These are phyloP conservation scores for Flaveria trinervia DNA, from an alignment of 129 eudicot species.

Conservation along the genomic window DNA sequence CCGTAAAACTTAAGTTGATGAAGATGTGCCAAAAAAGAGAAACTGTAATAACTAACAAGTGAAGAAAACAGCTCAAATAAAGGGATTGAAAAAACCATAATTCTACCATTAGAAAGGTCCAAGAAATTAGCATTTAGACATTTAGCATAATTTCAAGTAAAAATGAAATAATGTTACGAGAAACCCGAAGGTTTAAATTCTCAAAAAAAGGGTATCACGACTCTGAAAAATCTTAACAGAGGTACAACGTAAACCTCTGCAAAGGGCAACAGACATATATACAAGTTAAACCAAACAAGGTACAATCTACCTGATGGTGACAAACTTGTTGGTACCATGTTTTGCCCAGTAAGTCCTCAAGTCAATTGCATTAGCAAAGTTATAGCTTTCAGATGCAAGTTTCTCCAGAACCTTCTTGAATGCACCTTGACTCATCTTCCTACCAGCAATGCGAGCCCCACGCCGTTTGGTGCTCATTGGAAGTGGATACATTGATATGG, in stretches of 20 bases:
- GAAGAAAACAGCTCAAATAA: too few species aligned
- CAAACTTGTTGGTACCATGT: conserved; percentile 61
- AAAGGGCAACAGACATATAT: conserved; percentile 38
- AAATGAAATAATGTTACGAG: too few species aligned
- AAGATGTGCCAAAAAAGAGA: too few species aligned
- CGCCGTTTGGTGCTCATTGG: conserved; percentile 47
- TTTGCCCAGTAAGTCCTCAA: conserved; percentile 59
- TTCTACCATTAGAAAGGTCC: too few species aligned
- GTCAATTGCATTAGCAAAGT: conserved; percentile 48
- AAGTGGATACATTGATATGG: conserved; percentile 55
- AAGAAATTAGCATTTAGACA: too few species aligned
- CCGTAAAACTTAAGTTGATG: too few species aligned
- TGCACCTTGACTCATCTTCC: conserved; percentile 59
- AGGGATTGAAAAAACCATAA: too few species aligned
- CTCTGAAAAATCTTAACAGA: conserved; percentile 27
- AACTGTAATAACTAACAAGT: too few species aligned
- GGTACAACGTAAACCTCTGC: too few species aligned
- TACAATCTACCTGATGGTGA: conserved; percentile 39
- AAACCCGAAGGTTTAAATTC: too few species aligned
- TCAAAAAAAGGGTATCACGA: conserved; percentile 24
- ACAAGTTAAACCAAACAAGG: conserved; percentile 53
- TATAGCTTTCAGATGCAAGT: conserved; percentile 45
- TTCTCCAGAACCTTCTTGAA: conserved; percentile 41
- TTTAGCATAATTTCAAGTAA: too few species aligned
- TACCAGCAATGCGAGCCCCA: conserved; percentile 47